A percentile compares a stretch with the other conserved stretches of the same genome.
Evolutionary conservation across 2,329 filamentous ascomycete genomes (phyloP).

Genomic region (Ustulina deusta): DNA sequence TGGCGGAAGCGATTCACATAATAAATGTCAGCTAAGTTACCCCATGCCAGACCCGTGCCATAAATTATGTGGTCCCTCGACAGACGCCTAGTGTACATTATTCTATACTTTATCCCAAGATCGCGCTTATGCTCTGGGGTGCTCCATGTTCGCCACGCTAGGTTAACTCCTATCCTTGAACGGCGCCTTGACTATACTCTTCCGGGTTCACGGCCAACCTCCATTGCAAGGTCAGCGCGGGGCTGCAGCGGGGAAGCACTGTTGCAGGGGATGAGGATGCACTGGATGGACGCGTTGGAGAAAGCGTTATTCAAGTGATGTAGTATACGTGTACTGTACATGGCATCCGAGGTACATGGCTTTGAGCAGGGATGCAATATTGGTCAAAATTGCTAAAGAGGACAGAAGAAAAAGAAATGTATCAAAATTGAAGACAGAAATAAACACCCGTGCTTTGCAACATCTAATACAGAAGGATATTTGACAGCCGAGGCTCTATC

Average conservation of each 20-base stretch:
- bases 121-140: conserved; percentile 37
- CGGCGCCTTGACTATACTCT: conserved; percentile 31
- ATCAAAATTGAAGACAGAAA: conserved; percentile 4
- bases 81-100: conserved; percentile 20
- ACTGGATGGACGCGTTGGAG: conserved; percentile 38
- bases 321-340: conserved; percentile 34
- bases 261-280: conserved; percentile 40
- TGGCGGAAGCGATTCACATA: conserved; percentile 37
- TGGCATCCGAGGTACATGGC: conserved; percentile 31
- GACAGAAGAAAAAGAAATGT: background rate
- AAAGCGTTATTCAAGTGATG: conserved; percentile 27
- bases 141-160: conserved; percentile 42
- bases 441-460: background rate
- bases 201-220: conserved; percentile 42
- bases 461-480: background rate
- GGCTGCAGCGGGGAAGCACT: conserved; percentile 38
- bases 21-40: conserved; percentile 30
- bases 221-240: conserved; percentile 43
- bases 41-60: conserved; percentile 28
- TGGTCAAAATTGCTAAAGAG: conserved; percentile 33
- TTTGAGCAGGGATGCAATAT: conserved; percentile 42
- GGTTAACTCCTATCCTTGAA: conserved; percentile 29
- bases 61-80: conserved; percentile 35
- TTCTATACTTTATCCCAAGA: conserved; percentile 28
- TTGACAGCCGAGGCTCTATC: conserved; percentile 21